Percentiles rank a stretch among this genome's conserved stretches.
Evolutionary conservation across 768 basidiomycete genomes (phyloP).

Genomic region (Russula earlei): DNA sequence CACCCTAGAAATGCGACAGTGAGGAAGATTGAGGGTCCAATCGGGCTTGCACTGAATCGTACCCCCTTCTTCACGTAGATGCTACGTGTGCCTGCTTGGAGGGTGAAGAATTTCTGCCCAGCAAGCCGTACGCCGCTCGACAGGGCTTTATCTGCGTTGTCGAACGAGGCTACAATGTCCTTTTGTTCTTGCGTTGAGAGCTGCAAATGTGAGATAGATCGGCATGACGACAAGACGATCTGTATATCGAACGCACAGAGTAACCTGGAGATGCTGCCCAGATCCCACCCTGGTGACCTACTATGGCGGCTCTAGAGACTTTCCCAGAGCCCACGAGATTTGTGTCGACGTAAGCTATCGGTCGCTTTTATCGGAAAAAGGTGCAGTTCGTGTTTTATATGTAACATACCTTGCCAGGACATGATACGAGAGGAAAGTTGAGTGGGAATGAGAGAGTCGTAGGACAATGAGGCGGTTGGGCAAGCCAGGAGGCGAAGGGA

Average conservation of each 20-base stretch:
- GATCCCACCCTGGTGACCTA: conserved; percentile 65
- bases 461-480: conserved; percentile 1
- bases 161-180: conserved; percentile 42
- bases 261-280: conserved; percentile 63
- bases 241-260: conserved; percentile 34
- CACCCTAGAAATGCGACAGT: conserved; percentile 37
- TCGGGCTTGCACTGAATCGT: conserved; percentile 26
- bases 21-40: background rate
- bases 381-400: background rate
- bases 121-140: conserved; percentile 53
- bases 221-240: background rate
- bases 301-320: conserved; percentile 66
- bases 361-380: background rate
- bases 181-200: conserved; percentile 56
- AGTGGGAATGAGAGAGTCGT: background rate
- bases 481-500: background rate
- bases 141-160: conserved; percentile 32
- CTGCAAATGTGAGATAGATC: conserved; percentile 29
- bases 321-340: conserved; percentile 69
- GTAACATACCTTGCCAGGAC: conserved; percentile 20
- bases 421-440: conserved; percentile 6
- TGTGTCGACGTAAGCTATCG: conserved; percentile 68
- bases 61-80: conserved; percentile 76
- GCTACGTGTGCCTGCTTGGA: conserved; percentile 39
- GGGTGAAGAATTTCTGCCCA: conserved; percentile 67